A percentile compares a stretch with the other conserved stretches of the same genome.
phyloP scores from a whole-genome alignment of 768 basidiomycete species.

The Tulasnella sp. region DNA sequence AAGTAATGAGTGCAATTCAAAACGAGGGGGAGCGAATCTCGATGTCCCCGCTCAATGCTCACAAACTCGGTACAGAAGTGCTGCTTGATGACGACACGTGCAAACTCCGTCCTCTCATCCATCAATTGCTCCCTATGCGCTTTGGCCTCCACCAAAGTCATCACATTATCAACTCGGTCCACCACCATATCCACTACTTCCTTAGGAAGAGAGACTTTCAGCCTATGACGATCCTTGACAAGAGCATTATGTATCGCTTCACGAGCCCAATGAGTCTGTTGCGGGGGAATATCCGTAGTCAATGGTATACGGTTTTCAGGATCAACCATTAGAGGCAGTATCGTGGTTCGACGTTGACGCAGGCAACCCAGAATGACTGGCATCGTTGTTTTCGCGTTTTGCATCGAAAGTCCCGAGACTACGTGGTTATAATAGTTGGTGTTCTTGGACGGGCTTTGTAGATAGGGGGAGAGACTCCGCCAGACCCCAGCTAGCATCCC shows the following conservation, averaged over 20 bases:
- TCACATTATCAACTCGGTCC: neutral
- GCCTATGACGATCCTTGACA: neutral
- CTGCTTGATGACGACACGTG: neutral
- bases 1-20: too few species aligned
- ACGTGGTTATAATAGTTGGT: too few species aligned
- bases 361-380: too few species aligned
- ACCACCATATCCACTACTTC: neutral
- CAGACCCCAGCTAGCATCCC: too few species aligned
- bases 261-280: constrained; percentile 42
- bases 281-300: constrained; percentile 42
- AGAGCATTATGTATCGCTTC: constrained; percentile 28
- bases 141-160: constrained; percentile 9
- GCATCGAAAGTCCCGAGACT: too few species aligned
- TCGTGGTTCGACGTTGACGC: too few species aligned
- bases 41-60: neutral
- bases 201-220: neutral
- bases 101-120: neutral
- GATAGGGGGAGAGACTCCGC: too few species aligned
- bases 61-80: neutral
- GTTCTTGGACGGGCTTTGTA: constrained; percentile 40
- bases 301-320: constrained; percentile 35
- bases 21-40: too few species aligned
- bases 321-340: too few species aligned
- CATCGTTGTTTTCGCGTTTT: too few species aligned
- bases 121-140: neutral